Percentiles rank a stretch among this genome's conserved stretches.
Conservation (phyloP, 2,329 filamentous ascomycete genomes). For the Gnomoniopsis smithogilvyi region DNA sequence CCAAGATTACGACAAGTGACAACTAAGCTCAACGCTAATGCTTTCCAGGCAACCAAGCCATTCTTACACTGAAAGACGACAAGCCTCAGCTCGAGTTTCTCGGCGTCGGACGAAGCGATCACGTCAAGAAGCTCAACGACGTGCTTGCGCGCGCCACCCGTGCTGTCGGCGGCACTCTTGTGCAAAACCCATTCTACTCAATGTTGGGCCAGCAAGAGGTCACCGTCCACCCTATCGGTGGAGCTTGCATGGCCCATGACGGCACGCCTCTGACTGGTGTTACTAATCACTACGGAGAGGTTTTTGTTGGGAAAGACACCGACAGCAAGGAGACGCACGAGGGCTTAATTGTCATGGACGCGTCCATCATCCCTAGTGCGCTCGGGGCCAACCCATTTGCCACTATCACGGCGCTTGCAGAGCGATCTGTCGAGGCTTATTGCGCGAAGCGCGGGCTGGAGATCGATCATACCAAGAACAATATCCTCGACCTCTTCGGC, state of each 20-base stretch:
- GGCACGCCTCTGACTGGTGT: constrained; percentile 55
- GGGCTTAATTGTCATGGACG: constrained; percentile 62
- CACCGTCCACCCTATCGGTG: constrained; percentile 65
- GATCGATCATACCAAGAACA: constrained; percentile 45
- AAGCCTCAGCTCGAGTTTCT: constrained; percentile 58
- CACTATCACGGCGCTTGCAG: constrained; percentile 66
- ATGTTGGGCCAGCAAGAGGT: constrained; percentile 54
- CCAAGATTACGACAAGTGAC: not conserved
- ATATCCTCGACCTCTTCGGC: constrained; percentile 52
- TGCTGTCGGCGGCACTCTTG: constrained; percentile 57
- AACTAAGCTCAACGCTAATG: not conserved
- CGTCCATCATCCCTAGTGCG: constrained; percentile 57
- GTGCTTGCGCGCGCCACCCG: constrained; percentile 52
- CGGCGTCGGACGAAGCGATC: constrained; percentile 53
- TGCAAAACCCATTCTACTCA: constrained; percentile 57
- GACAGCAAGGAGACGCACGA: constrained; percentile 41
- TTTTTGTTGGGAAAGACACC: constrained; percentile 44
- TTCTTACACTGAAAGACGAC: constrained; percentile 56
- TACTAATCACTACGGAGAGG: constrained; percentile 58
- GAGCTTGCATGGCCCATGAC: constrained; percentile 60
- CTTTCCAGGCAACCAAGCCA: constrained; percentile 51
- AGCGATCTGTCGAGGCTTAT: constrained; percentile 56
- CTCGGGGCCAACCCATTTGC: constrained; percentile 64
- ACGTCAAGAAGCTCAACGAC: constrained; percentile 49
- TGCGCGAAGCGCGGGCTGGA: constrained; percentile 36